Evolutionary conservation across 805 yeast species (phyloP).

Genomic region (Kluyveromyces aestuarii): DNA sequence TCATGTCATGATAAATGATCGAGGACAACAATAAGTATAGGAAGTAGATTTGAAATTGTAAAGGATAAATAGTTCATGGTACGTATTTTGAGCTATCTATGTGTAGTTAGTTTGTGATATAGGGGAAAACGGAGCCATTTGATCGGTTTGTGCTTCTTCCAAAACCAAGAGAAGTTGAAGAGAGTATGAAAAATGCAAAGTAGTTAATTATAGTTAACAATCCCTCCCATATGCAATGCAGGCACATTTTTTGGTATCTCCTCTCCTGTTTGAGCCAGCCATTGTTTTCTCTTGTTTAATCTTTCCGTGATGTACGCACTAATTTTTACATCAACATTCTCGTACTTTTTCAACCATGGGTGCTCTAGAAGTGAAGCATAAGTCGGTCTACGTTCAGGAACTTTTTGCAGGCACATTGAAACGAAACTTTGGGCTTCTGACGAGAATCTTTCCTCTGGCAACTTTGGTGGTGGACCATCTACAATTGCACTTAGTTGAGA

Average conservation of each 20-base stretch:
- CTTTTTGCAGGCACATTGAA: constrained; percentile 63
- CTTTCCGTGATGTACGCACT: constrained; percentile 31
- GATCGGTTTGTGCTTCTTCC: neutral
- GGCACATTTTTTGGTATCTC: constrained; percentile 24
- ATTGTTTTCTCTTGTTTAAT: constrained; percentile 22
- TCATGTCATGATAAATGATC: too few relatives aligned
- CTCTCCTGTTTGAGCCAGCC: constrained; percentile 20
- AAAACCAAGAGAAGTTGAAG: neutral
- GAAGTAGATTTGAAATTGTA: neutral
- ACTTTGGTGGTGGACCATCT: constrained; percentile 85
- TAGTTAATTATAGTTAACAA: constrained; percentile 6
- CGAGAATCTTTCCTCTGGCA: constrained; percentile 56
- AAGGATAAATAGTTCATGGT: neutral
- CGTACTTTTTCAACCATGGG: constrained; percentile 66
- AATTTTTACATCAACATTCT: constrained; percentile 33
- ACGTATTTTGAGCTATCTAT: neutral
- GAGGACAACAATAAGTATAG: too few relatives aligned
- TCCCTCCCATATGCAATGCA: constrained; percentile 31
- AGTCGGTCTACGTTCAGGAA: constrained; percentile 72
- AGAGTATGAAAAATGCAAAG: neutral
- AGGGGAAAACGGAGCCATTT: neutral
- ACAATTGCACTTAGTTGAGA: constrained; percentile 93
- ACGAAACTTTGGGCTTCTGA: constrained; percentile 80
- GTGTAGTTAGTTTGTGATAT: neutral
- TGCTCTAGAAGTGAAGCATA: constrained; percentile 67